A percentile compares a stretch with the other conserved stretches of the same genome.
phyloP scores from a whole-genome alignment of 805 yeast species.

The Spathaspora gorwiae region DNA sequence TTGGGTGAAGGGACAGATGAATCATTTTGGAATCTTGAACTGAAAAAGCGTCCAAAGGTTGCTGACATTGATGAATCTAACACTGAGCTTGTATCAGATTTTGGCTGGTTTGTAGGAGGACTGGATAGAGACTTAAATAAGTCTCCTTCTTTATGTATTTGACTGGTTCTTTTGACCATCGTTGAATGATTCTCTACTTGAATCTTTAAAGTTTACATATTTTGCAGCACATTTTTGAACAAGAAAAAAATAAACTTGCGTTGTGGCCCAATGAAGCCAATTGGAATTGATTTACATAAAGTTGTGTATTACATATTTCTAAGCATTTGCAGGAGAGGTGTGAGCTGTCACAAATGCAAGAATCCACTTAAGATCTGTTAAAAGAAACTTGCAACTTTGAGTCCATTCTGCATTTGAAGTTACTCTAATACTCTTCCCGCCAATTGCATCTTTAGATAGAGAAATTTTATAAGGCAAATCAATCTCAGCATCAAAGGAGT shows the following conservation, averaged over 20 bases:
- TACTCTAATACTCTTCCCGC: slow-evolving; percentile 69
- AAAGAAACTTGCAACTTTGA: slow-evolving; percentile 73
- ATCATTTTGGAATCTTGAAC: background rate
- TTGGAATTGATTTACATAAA: too few relatives aligned
- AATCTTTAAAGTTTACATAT: background rate
- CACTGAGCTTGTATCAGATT: background rate
- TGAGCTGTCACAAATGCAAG: slow-evolving; percentile 61
- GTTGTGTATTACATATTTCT: too few relatives aligned
- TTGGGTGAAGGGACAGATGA: background rate
- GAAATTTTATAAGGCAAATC: slow-evolving; percentile 74
- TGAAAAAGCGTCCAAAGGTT: background rate
- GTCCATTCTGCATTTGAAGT: slow-evolving; percentile 84
- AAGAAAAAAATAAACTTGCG: too few relatives aligned
- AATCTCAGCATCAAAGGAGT: slow-evolving; percentile 45
- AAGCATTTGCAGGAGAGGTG: slow-evolving; percentile 8
- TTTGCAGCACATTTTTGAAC: too few relatives aligned
- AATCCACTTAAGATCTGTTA: slow-evolving; percentile 80
- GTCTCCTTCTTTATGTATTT: background rate
- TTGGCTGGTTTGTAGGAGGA: background rate
- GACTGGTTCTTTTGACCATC: background rate
- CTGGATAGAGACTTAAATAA: background rate
- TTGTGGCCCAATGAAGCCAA: too few relatives aligned
- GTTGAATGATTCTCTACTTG: background rate
- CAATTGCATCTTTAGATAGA: slow-evolving; percentile 56
- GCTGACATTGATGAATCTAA: background rate